Evolutionary conservation across 345 rosid genomes (phyloP).

Genomic region (Eucalyptus victrix): DNA sequence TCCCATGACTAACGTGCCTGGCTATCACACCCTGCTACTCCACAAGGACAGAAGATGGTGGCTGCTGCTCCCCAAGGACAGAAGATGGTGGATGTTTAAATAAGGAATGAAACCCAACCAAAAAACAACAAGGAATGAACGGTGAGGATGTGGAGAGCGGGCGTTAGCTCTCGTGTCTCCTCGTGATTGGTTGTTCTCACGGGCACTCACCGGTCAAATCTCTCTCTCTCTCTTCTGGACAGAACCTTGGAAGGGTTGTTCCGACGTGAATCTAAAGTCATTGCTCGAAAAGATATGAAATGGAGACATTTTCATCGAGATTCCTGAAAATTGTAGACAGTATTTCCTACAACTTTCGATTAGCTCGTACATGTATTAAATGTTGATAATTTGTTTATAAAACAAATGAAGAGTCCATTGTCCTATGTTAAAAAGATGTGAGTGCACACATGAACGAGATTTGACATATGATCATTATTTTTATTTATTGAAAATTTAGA

Average conservation of each 20-base stretch:
- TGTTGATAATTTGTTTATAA: too few relatives aligned
- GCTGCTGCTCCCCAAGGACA: background rate
- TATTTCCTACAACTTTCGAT: background rate
- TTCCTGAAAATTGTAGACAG: background rate
- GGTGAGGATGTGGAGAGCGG: background rate
- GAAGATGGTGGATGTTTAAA: background rate
- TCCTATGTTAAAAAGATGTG: too few relatives aligned
- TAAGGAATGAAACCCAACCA: background rate
- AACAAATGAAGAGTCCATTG: too few relatives aligned
- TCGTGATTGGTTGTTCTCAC: background rate
- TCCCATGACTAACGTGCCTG: background rate
- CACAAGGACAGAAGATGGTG: background rate
- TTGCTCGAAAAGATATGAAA: background rate
- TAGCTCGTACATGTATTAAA: too few relatives aligned
- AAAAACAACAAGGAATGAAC: background rate
- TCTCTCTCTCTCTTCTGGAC: background rate
- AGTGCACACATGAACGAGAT: accelerated
- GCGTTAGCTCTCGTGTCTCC: background rate
- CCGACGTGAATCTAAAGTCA: background rate
- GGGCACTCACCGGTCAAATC: background rate
- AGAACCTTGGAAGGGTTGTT: background rate
- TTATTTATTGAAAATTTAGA: too few relatives aligned
- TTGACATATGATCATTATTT: too few relatives aligned
- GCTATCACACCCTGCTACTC: background rate
- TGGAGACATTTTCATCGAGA: background rate